These are phyloP conservation scores for Colletotrichum agaves DNA, from an alignment of 2,329 filamentous ascomycete genomes.

Conservation along the genomic window DNA sequence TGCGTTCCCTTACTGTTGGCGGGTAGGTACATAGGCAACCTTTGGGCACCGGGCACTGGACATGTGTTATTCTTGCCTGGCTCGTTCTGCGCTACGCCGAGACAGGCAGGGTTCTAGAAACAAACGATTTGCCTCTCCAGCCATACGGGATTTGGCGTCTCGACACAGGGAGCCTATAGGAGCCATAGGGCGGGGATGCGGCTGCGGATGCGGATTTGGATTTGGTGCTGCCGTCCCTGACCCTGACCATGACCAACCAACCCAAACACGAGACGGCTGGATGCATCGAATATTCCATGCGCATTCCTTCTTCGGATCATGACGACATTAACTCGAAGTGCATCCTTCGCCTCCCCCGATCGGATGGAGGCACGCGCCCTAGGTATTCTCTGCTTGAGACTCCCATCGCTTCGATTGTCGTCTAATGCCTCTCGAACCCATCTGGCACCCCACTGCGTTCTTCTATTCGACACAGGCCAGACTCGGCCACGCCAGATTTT, in stretches of 20 bases:
- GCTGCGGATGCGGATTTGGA: no score
- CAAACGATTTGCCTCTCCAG: neutral
- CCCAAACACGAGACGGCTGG: neutral
- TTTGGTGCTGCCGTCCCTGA: no score
- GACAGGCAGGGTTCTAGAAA: slow-evolving; percentile 35
- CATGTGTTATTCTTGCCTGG: no score
- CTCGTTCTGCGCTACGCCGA: neutral
- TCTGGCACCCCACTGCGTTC: neutral
- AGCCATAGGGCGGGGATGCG: no score
- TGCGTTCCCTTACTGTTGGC: no score
- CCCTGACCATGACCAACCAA: neutral
- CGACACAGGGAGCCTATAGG: no score
- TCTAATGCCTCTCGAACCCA: neutral
- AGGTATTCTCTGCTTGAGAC: neutral
- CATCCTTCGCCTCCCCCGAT: neutral
- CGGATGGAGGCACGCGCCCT: neutral
- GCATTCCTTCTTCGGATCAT: slow-evolving; percentile 27
- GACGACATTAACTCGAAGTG: slow-evolving; percentile 8
- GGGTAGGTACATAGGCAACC: no score
- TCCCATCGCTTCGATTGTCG: neutral
- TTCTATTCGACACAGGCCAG: neutral
- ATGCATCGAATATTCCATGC: slow-evolving; percentile 34
- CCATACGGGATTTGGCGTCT: no score
- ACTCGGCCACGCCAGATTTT: neutral
- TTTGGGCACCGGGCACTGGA: no score